Base-by-base conservation (phyloP, 139 green algal genomes). In the Astrephomene gubernaculifera region DNA sequence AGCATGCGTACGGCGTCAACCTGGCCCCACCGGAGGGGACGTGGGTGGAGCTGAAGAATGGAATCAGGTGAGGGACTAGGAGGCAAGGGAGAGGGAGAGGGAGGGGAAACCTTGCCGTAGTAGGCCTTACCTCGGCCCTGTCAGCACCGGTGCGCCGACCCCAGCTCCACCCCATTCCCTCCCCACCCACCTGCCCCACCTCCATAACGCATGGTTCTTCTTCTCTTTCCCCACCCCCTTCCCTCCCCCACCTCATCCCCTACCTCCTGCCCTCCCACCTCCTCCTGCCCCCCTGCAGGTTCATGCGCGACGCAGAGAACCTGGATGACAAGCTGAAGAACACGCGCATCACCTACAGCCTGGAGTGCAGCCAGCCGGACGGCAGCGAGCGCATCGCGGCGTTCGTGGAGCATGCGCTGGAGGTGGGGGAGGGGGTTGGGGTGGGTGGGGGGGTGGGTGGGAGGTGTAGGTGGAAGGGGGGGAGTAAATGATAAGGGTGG, bases 361-460 rank as follows among this genome's bases (percentile, higher is more conserved):
- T 90, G 53, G 82, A 86, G 33, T 63, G 41, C 31, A 29, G 33
- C 21, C 17, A 80, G 45, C 41, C 53, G 63, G 72, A 90, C 54
- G 86, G 71, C 49, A 80, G 71, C 65, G 38, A 57, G 24, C 60
- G n/a, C 36, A 88, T 91, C 53, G 67, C 78, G 22, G 36, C 52
- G 4, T 91, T 91, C 64, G 35, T 89, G 0, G 19, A 63, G 2
- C 67, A 89, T 35, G 88, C 88, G 43, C 84, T 91, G n/a, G 84
- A 84, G 71, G 67, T 90, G 78, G 25, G 41, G 9, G 12, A 25
- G 49, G 78, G 25, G 41, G 9, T 57, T 57, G 49, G 14, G 49
- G 49, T 17, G 12, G 49, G 49, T 57, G 49, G 14, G 49, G 12
- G 63, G 63, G 63, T 39, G 6, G 8, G 12, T 43, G 21, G 63